phyloP scores from a whole-genome alignment of 345 rosid genomes.

The Pugionium dolabratum region DNA sequence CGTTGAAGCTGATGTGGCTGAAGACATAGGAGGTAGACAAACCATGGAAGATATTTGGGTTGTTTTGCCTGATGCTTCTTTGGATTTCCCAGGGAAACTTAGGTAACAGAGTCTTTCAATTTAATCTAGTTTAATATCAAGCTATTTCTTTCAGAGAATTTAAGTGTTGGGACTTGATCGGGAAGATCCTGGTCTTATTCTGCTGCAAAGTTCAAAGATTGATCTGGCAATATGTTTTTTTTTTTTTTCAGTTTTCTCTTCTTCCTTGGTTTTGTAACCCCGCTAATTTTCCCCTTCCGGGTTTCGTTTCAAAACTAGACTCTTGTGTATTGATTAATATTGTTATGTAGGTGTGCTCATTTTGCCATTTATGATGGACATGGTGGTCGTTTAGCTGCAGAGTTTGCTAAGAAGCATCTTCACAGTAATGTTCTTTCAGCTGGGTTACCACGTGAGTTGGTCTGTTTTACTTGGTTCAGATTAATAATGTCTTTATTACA shows the following conservation, averaged over 20 bases:
- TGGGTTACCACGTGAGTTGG: slow-evolving; percentile 99
- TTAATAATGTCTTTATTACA: slow-evolving; percentile 19
- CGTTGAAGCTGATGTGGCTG: slow-evolving; percentile 77
- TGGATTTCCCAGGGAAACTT: slow-evolving; percentile 57
- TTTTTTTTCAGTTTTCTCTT: background rate
- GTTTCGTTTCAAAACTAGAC: background rate
- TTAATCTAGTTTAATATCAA: slow-evolving; percentile 6
- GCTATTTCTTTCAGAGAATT: background rate
- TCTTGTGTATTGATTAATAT: background rate
- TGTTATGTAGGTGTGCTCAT: slow-evolving; percentile 62
- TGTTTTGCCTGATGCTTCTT: slow-evolving; percentile 51
- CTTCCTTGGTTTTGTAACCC: background rate
- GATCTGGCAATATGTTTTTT: background rate
- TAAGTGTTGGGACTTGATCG: background rate
- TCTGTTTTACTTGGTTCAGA: slow-evolving; percentile 61
- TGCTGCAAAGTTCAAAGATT: slow-evolving; percentile 23
- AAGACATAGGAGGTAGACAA: slow-evolving; percentile 77
- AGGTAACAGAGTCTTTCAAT: slow-evolving; percentile 43
- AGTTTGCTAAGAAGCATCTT: slow-evolving; percentile 73
- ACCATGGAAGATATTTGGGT: slow-evolving; percentile 88
- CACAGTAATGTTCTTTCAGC: slow-evolving; percentile 69
- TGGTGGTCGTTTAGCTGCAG: slow-evolving; percentile 87
- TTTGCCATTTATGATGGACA: slow-evolving; percentile 87
- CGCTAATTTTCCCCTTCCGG: background rate
- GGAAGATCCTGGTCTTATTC: slow-evolving; percentile 5